A percentile compares a stretch with the other conserved stretches of the same genome.
These are phyloP conservation scores for Omphalotus guepiniiformis DNA, from an alignment of 768 basidiomycete genomes.

Conservation along the genomic window DNA sequence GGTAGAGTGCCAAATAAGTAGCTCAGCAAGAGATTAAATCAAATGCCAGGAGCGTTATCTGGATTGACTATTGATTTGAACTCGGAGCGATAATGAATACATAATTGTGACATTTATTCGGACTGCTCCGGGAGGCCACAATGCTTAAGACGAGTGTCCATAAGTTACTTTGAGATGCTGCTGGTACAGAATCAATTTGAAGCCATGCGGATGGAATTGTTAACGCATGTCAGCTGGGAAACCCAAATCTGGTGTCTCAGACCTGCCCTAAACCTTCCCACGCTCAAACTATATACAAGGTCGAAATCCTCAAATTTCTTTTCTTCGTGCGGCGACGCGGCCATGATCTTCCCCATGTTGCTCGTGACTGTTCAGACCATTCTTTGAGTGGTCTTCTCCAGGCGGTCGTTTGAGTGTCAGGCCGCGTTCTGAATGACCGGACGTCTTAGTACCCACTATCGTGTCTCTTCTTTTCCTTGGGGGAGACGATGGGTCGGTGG, in stretches of 20 bases:
- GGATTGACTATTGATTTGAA: too few relatives aligned
- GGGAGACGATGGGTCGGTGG: slow-evolving; percentile 78
- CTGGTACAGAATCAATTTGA: background rate
- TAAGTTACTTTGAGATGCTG: background rate
- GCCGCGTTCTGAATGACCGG: slow-evolving; percentile 72
- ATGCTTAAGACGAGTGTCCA: background rate
- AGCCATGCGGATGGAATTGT: background rate
- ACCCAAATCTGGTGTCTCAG: background rate
- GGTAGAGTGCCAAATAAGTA: background rate
- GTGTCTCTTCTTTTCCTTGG: slow-evolving; percentile 34
- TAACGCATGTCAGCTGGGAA: background rate
- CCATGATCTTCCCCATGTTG: slow-evolving; percentile 78
- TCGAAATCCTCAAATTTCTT: background rate
- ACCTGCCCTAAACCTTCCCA: background rate
- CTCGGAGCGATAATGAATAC: too few relatives aligned
- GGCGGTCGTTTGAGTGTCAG: slow-evolving; percentile 88
- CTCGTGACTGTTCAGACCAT: slow-evolving; percentile 62
- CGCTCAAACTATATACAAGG: background rate
- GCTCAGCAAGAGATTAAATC: background rate
- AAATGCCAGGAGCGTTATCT: slow-evolving; percentile 2
- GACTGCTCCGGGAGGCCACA: background rate
- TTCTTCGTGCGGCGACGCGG: slow-evolving; percentile 80
- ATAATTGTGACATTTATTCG: too few relatives aligned
- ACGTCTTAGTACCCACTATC: slow-evolving; percentile 81
- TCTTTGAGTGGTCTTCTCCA: slow-evolving; percentile 32